A percentile compares a stretch with the other conserved stretches of the same genome.
Conservation (phyloP, 768 basidiomycete genomes). For the Fomitopsis serialis region DNA sequence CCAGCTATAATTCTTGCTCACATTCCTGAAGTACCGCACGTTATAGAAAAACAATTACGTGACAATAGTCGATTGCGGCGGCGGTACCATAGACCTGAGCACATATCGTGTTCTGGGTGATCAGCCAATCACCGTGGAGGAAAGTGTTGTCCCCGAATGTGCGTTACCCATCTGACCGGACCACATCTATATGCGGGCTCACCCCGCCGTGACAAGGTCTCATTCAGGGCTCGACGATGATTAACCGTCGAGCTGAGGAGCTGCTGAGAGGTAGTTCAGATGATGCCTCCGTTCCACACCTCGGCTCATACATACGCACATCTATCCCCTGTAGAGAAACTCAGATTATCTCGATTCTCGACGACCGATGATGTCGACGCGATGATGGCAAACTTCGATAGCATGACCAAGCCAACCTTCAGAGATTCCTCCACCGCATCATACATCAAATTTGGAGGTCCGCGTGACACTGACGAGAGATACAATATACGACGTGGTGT, state of each 20-base stretch:
- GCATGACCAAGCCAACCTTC: constrained; percentile 37
- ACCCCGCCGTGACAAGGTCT: constrained; percentile 24
- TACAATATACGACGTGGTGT: constrained; percentile 35
- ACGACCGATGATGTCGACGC: constrained; percentile 1
- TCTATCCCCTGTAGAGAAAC: constrained; percentile 16
- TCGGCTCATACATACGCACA: not conserved
- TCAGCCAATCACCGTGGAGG: constrained; percentile 32
- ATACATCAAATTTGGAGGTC: constrained; percentile 37
- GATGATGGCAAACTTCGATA: constrained; percentile 36
- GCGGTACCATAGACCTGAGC: constrained; percentile 60
- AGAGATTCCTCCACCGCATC: constrained; percentile 31
- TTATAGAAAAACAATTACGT: constrained; percentile 40
- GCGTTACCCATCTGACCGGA: not conserved
- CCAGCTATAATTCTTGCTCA: no score
- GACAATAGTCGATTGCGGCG: constrained; percentile 54
- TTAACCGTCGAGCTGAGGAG: constrained; percentile 28
- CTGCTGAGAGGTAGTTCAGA: constrained; percentile 24
- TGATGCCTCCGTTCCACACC: not conserved
- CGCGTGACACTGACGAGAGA: constrained; percentile 32
- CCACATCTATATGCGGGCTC: not conserved
- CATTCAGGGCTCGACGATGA: constrained; percentile 35
- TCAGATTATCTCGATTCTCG: constrained; percentile 31
- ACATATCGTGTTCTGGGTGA: constrained; percentile 39
- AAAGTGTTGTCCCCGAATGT: constrained; percentile 30
- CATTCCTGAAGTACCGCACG: not conserved